Percentiles rank a stretch among this genome's conserved stretches.
Evolutionary conservation across 495 filamentous ascomycete genomes (phyloP).

Genomic region (Penicillium salamii): DNA sequence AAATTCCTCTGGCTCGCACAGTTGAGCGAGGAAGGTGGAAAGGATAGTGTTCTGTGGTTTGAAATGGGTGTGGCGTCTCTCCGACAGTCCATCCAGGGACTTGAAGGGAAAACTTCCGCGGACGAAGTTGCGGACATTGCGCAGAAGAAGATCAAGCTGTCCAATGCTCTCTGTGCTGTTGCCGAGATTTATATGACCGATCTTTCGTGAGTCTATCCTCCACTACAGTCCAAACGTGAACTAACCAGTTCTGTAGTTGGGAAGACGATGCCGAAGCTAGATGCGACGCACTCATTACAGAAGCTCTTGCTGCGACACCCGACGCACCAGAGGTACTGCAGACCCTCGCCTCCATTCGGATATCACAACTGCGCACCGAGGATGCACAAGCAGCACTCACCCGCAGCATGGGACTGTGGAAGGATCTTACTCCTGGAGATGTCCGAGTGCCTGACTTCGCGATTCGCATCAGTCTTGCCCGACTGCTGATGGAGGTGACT

Average conservation of each 20-base stretch:
- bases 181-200: slow-evolving; percentile 99
- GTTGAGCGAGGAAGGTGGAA: slow-evolving; percentile 80
- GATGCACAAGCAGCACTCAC: slow-evolving; percentile 78
- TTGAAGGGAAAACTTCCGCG: slow-evolving; percentile 37
- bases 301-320: slow-evolving; percentile 76
- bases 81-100: slow-evolving; percentile 58
- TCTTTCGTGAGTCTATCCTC: slow-evolving; percentile 53
- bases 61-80: slow-evolving; percentile 74
- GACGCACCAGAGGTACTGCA: slow-evolving; percentile 80
- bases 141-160: slow-evolving; percentile 75
- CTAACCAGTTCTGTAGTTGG: slow-evolving; percentile 51
- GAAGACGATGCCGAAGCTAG: slow-evolving; percentile 80
- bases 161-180: slow-evolving; percentile 82
- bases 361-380: slow-evolving; percentile 73
- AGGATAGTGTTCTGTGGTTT: slow-evolving; percentile 83
- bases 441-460: slow-evolving; percentile 74
- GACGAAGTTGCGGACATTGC: slow-evolving; percentile 45
- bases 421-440: slow-evolving; percentile 63
- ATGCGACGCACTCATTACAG: slow-evolving; percentile 82
- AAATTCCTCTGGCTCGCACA: slow-evolving; percentile 97
- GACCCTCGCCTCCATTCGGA: slow-evolving; percentile 87
- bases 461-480: slow-evolving; percentile 73
- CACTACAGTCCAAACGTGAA: slow-evolving; percentile 2
- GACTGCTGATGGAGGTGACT: slow-evolving; percentile 84
- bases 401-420: slow-evolving; percentile 76